Conservation (phyloP, 2,329 filamentous ascomycete genomes). For the Phaeoacremonium minimum region DNA sequence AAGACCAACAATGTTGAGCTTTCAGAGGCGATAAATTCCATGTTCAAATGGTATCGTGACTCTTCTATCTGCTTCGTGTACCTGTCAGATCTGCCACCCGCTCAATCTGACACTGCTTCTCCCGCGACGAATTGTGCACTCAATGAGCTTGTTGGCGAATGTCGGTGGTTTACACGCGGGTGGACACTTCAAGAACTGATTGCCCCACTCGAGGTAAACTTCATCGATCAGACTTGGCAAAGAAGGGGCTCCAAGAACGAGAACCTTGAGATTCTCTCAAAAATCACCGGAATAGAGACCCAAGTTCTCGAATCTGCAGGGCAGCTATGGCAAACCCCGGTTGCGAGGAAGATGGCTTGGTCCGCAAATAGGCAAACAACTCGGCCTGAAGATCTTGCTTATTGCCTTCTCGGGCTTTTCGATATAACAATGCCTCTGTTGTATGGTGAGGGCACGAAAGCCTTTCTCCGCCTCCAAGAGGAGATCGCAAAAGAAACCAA, state of each 20-base stretch:
- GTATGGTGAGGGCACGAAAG: constrained; percentile 13
- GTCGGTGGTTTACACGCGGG: constrained; percentile 28
- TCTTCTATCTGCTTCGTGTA: no score
- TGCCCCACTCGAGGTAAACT: constrained; percentile 17
- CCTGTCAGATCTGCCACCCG: no score
- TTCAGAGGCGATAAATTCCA: no score
- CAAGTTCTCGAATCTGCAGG: no score
- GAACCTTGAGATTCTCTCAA: constrained; percentile 8
- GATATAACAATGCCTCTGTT: constrained; percentile 11
- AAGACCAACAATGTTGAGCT: no score
- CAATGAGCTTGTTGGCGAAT: no score
- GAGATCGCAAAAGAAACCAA: no score
- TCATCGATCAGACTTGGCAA: constrained; percentile 23
- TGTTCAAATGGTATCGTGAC: no score
- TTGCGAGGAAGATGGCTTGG: constrained; percentile 14
- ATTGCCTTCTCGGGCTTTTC: constrained; percentile 14
- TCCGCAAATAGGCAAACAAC: constrained; percentile 7
- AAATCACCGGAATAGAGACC: constrained; percentile 16
- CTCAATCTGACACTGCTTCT: no score
- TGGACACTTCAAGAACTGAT: no score
- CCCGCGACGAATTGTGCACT: no score
- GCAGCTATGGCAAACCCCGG: no score
- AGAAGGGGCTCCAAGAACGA: constrained; percentile 18
- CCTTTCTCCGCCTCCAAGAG: constrained; percentile 13
- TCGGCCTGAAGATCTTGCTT: constrained; percentile 12